Percentiles rank a stretch among this genome's conserved stretches.
These are phyloP conservation scores for Sclerotinia nivalis DNA, from an alignment of 2,329 filamentous ascomycete species.

Conservation along the genomic window DNA sequence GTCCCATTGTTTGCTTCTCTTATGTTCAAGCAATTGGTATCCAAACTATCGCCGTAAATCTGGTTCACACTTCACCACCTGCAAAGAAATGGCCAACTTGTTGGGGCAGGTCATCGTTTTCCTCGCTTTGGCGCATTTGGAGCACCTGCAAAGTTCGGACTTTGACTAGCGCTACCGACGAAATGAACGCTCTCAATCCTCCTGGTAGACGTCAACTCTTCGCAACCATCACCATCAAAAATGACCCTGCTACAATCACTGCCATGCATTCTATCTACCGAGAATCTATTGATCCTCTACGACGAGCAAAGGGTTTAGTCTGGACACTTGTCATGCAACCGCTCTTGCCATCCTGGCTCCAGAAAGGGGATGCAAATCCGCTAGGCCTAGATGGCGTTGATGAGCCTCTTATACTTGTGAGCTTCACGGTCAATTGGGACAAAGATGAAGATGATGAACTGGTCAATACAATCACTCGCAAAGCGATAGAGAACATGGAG, in stretches of 20 bases:
- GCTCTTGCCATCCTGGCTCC: conserved; percentile 36
- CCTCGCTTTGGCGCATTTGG: conserved; percentile 41
- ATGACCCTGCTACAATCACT: conserved; percentile 39
- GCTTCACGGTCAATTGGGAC: conserved; percentile 43
- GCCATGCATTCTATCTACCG: conserved; percentile 39
- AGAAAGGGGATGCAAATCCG: conserved; percentile 36
- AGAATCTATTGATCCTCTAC: conserved; percentile 37
- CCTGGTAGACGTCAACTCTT: conserved; percentile 41
- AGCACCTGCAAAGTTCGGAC: conserved; percentile 41
- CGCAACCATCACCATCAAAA: conserved; percentile 43
- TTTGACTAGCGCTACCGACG: conserved; percentile 42
- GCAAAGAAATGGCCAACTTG: conserved; percentile 39
- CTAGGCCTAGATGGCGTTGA: conserved; percentile 38
- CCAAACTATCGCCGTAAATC: conserved; percentile 42
- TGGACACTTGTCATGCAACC: conserved; percentile 43
- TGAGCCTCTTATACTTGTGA: conserved; percentile 39
- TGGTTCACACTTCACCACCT: conserved; percentile 34
- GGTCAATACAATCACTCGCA: conserved; percentile 36
- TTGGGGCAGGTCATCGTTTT: conserved; percentile 41
- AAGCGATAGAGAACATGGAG: conserved; percentile 42
- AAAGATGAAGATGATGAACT: conserved; percentile 39
- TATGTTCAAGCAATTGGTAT: conserved; percentile 33
- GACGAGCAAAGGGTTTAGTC: conserved; percentile 37
- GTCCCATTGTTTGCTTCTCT: conserved; percentile 36
- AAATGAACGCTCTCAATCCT: conserved; percentile 40